Conservation (phyloP, 495 filamentous ascomycete species). For the Penicillium fimorum region DNA sequence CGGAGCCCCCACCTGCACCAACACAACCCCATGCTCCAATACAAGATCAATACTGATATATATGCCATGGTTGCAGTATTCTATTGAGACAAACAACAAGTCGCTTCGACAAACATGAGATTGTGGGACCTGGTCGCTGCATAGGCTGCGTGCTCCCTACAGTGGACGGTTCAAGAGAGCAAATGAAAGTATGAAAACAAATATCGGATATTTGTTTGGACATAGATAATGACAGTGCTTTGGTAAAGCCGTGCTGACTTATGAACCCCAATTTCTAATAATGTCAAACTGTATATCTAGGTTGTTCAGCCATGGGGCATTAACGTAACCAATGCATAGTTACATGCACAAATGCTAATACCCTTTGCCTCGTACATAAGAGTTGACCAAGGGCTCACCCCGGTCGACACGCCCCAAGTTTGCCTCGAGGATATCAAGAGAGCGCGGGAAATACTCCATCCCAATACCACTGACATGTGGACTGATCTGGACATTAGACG, state of each 20-base stretch:
- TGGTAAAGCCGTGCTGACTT: too few relatives aligned
- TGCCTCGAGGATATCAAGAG: constrained; percentile 56
- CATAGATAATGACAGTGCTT: too few relatives aligned
- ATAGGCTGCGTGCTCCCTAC: neutral
- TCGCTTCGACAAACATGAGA: too few relatives aligned
- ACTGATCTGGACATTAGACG: constrained; percentile 71
- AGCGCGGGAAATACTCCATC: constrained; percentile 55
- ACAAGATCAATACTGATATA: too few relatives aligned
- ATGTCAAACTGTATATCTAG: too few relatives aligned
- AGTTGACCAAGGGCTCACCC: constrained; percentile 65
- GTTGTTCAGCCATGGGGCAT: too few relatives aligned
- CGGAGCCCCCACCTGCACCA: too few relatives aligned
- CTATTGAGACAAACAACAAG: too few relatives aligned
- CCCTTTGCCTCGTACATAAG: constrained; percentile 55
- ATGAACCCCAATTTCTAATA: too few relatives aligned
- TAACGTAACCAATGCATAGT: neutral
- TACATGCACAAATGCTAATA: constrained; percentile 23
- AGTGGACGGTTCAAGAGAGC: neutral
- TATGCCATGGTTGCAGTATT: too few relatives aligned
- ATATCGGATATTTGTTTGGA: too few relatives aligned
- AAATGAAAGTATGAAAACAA: neutral
- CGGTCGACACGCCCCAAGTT: constrained; percentile 60
- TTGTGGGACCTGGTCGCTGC: neutral
- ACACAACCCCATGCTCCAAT: too few relatives aligned
- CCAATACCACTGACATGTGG: constrained; percentile 74